Evolutionary conservation across 768 basidiomycete species (phyloP).

Genomic region (Pisolithus orientalis): DNA sequence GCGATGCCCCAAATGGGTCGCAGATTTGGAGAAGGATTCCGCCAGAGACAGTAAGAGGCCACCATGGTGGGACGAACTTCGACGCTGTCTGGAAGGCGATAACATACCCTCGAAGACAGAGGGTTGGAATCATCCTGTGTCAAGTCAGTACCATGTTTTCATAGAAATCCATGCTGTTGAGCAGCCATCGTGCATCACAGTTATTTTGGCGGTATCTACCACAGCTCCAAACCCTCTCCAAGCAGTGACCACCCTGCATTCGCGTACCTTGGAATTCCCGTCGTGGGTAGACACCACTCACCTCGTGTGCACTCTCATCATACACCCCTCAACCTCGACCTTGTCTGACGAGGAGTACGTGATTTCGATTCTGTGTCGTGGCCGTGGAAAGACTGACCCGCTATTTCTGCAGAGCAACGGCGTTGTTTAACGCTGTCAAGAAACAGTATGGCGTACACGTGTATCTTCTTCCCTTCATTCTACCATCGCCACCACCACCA

Average conservation of each 20-base stretch:
- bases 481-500: constrained; percentile 58
- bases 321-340: constrained; percentile 65
- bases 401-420: constrained; percentile 48
- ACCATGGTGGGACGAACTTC: constrained; percentile 88
- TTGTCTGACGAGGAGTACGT: constrained; percentile 78
- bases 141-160: constrained; percentile 44
- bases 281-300: constrained; percentile 73
- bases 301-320: constrained; percentile 68
- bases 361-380: background rate
- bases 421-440: constrained; percentile 82
- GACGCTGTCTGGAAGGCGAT: constrained; percentile 72
- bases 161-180: constrained; percentile 5
- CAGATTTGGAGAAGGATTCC: constrained; percentile 47
- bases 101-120: constrained; percentile 64
- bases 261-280: constrained; percentile 61
- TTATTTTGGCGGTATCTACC: constrained; percentile 78
- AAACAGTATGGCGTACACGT: constrained; percentile 79
- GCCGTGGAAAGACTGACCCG: constrained; percentile 6
- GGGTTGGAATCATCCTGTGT: constrained; percentile 84
- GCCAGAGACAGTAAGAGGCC: constrained; percentile 41
- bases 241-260: constrained; percentile 68
- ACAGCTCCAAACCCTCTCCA: constrained; percentile 77
- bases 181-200: constrained; percentile 31
- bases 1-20: constrained; percentile 64
- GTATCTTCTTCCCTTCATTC: constrained; percentile 57